Evolutionary conservation across 2,329 filamentous ascomycete species (phyloP).

Genomic region (Paecilomyces formosus): DNA sequence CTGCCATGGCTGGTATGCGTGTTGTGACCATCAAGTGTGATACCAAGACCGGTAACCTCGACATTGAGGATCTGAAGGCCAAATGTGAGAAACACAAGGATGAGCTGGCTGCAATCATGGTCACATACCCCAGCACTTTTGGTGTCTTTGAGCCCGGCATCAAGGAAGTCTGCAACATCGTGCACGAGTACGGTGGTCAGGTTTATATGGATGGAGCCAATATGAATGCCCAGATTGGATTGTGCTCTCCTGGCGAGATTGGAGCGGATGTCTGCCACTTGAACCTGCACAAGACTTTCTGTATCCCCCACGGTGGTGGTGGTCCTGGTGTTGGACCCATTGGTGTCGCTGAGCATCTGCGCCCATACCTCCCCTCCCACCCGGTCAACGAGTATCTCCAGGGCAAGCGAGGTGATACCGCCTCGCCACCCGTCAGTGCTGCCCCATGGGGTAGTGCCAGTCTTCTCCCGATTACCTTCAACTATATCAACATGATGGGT

Average conservation of each 20-base stretch:
- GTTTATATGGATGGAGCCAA: constrained; percentile 99
- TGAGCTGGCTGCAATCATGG: constrained; percentile 86
- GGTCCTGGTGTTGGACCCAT: constrained; percentile 92
- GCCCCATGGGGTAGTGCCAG: constrained; percentile 82
- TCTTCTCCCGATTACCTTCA: constrained; percentile 90
- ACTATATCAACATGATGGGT: constrained; percentile 93
- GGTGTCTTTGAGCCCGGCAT: constrained; percentile 89
- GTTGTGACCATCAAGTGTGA: constrained; percentile 92
- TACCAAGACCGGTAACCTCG: constrained; percentile 76
- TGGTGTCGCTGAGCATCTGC: constrained; percentile 76
- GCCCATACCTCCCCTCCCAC: constrained; percentile 67
- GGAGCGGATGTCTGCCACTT: constrained; percentile 95
- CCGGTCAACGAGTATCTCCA: constrained; percentile 47
- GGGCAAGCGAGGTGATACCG: constrained; percentile 33
- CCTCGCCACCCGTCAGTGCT: constrained; percentile 65
- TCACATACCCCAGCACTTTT: constrained; percentile 92
- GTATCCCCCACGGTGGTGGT: constrained; percentile 91
- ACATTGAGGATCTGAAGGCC: constrained; percentile 73
- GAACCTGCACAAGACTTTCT: constrained; percentile 98
- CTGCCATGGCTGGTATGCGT: constrained; percentile 91
- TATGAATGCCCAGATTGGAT: constrained; percentile 95
- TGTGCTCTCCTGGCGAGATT: constrained; percentile 91
- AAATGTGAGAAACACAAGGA: constrained; percentile 86
- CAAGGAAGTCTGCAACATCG: constrained; percentile 75
- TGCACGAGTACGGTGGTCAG: constrained; percentile 81